Base-by-base conservation (phyloP, 371 early-diverging fungal genomes). In the Zychaea mexicana region DNA sequence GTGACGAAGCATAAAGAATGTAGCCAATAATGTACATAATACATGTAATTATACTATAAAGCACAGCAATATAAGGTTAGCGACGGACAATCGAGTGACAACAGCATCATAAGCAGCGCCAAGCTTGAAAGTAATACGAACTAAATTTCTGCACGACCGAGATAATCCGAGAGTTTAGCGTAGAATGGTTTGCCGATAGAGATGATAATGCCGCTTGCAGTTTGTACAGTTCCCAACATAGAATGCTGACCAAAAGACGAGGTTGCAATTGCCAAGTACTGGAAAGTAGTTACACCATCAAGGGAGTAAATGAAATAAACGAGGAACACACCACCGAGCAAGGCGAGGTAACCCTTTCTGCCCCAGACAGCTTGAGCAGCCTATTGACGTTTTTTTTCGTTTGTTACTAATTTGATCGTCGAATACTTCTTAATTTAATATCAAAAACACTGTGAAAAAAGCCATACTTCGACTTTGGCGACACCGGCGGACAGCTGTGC, bases 281-380 rank as follows among this genome's bases (percentile, higher is more conserved):
- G 57, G 9, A 52, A 67, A 2, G 67, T 67, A 10, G 67, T 67
- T 8, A 52, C 38, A 24, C 67, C 67, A 42, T 67, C 67, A 5
- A 67, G 52, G 7, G 67, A 67, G 33, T 67, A 67, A 17, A 62
- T 62, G 26, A 61, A 67, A 7, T 57, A 57, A 22, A 60, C 61
- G 45, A 67, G 24, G 26, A 33, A 27, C 5, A 67, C 49, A 57
- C 62, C 61, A 19, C 15, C 24, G 4, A 67, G 58, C 21, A 67
- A 30, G 33, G 52, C 36, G 12, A 61, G 27, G 15, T 67, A 67
- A 12, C 67, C 67, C 6, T 22, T 26, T n/a, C 60, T 67, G 5
- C 67, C 67, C 67, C 67, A 67, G 4, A 67, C 67, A 32, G 53
- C 55, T 61, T 67, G 62, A 31, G 67, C 67, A 33, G 67, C 67